Evolutionary conservation across 2,329 filamentous ascomycete genomes (phyloP).

Genomic region (Pseudogymnoascus sp.): DNA sequence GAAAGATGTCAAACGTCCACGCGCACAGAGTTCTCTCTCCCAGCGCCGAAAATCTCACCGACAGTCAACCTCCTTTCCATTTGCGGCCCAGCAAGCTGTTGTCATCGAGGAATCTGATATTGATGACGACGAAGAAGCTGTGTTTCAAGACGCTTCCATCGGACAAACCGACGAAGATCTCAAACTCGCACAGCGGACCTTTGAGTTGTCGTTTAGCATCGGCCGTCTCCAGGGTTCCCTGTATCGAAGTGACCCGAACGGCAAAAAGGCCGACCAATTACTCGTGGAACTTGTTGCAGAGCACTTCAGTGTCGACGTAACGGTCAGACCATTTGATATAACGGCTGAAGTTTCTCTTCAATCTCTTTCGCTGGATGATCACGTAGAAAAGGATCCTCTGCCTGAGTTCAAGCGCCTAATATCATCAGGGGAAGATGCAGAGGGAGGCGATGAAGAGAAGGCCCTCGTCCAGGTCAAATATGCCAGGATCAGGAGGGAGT

Average conservation of each 20-base stretch:
- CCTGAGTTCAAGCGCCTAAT: slow-evolving; percentile 95
- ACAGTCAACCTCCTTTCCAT: slow-evolving; percentile 66
- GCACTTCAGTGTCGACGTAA: slow-evolving; percentile 79
- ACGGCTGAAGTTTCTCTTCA: slow-evolving; percentile 82
- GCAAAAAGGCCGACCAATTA: slow-evolving; percentile 66
- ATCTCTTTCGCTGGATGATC: slow-evolving; percentile 84
- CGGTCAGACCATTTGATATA: slow-evolving; percentile 85
- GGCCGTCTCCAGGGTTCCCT: slow-evolving; percentile 90
- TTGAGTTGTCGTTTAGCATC: slow-evolving; percentile 95
- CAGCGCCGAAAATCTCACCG: slow-evolving; percentile 40
- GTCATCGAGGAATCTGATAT: slow-evolving; percentile 51
- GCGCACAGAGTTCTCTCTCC: slow-evolving; percentile 22
- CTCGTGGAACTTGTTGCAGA: slow-evolving; percentile 89
- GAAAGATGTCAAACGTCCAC: slow-evolving; percentile 17
- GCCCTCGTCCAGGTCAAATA: slow-evolving; percentile 86
- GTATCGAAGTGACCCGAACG: slow-evolving; percentile 76
- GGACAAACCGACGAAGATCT: slow-evolving; percentile 47
- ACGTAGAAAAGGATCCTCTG: slow-evolving; percentile 77
- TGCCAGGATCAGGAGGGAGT: slow-evolving; percentile 78
- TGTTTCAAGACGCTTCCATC: slow-evolving; percentile 60
- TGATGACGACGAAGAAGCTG: slow-evolving; percentile 56
- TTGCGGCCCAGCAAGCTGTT: slow-evolving; percentile 65
- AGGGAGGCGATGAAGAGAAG: slow-evolving; percentile 66
- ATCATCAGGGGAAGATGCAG: slow-evolving; percentile 69
- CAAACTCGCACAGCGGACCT: slow-evolving; percentile 79